Evolutionary conservation across 441 rosid genomes (phyloP), one percentile per base, ranked within the genome.

Genomic region (Euphorbia corollata): DNA sequence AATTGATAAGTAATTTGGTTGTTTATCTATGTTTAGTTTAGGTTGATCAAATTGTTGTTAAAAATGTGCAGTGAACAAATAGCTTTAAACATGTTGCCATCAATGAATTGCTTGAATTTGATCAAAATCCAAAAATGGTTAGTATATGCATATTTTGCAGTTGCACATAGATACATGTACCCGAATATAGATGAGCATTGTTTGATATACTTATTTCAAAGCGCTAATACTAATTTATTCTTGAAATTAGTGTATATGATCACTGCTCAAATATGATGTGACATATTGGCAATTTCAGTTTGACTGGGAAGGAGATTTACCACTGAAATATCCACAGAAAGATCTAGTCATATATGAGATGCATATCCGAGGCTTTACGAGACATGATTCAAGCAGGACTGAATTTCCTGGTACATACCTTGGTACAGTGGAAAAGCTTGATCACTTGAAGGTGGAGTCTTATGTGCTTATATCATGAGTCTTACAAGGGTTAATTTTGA

Each of bases 231-330:
- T 56, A 43, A 4, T 39, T 41, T 56, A 9, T 62, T 19, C 10
- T 39, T 8, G 5, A 36, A 13, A n/a, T 23, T 18, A 39, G 24
- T 69, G 8, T 27, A 38, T 41, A 55, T 68, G 50, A 50, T 68
- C 63, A 15, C 64, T 69, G 30, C 63, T 70, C 34, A 9, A 20
- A 67, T 11, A 22, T 57, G 51, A 45, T 61, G 47, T 73, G 58
- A 7, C 36, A 34, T 15, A 64, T 75, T 74, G 47, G 36, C 65
- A 54, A 64, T 80, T 78, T 72, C 85, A 93, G 98, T 88, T 93
- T 84, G 96, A 93, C 64, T 93, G 98, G 98, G 94, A 93, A 73
- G 98, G 98, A 61, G 98, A 93, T 85, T 80, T 90, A 72, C 96
- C 85, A 41, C 74, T 85, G 82, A 86, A 78, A 84, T 73, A 84